Base-by-base conservation (phyloP, 1,284 basidiomycete genomes). In the Stereum hirsutum region DNA sequence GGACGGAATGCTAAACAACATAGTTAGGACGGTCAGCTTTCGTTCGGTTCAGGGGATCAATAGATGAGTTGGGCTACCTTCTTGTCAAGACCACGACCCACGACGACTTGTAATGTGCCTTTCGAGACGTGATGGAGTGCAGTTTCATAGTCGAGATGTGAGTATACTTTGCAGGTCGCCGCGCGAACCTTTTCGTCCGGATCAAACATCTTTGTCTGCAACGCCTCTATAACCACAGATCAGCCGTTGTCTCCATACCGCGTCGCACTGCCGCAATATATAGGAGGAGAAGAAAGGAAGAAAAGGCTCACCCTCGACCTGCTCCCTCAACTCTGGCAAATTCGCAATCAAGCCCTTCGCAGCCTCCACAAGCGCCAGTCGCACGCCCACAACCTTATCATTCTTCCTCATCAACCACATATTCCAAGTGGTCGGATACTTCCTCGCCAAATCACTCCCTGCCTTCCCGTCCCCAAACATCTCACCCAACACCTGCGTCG, bases 111-210 rank as follows among this genome's bases (percentile, higher is more conserved):
- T 31, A 98, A 64, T 39, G 85, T 77, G 0, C 59, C 56, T 44
- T 73, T 69, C 11, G 79, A 77, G 23, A 97, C 78, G 54, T 91
- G 81, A 56, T 96, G 92, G 31, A 93, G 58, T 0, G 82, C 84
- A 0, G 85, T 88, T 61, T 98, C 94, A 56, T 93, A 97, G 58
- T 97, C 93, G 23, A 98, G 65, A 45, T 83, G 75, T 1, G 81
- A 80, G 51, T 94, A 88, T 6, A 89, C 64, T 56, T 78, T 83
- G 68, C 91, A 94, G 0, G 83, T 81, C 0, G 90, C 85, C 2
- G 84, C 78, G 26, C 96, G 78, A 21, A 99, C 84, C 54, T 83
- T 89, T 52, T 99, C 96, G 51, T 99, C 96, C 0, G 89, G 81
- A 58, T 99, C 96, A 1, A 76, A 57, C 5, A 93, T 63, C 53